Evolutionary conservation across 2,329 filamentous ascomycete species (phyloP), one percentile per base, ranked within the genome.

Genomic region (Calonectria hawksworthii): DNA sequence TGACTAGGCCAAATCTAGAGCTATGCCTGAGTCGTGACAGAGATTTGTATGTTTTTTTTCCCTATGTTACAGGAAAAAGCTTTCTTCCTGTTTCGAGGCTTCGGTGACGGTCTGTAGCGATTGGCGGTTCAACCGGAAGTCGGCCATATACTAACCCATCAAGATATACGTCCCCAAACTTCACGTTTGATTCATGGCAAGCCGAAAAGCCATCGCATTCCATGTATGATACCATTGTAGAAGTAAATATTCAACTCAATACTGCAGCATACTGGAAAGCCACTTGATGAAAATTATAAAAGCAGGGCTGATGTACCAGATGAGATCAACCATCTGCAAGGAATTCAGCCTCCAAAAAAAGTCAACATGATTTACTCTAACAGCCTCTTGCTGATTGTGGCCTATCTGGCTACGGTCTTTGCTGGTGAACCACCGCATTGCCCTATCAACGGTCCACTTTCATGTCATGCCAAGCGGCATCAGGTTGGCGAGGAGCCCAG

Each of bases 261-360:
- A 14, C 18, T 23, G 10, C 16, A 36, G 2, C 13, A 16, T 26
- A 1, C 0, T 5, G 3, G 10, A 36, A 32, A 16, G 4, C 6
- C 11, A 14, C n/a, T 38, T 4, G 10, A 5, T 16, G 4, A 4
- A 23, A 34, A 4, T 34, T 63, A 41, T 63, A 28, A 63, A 63
- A 28, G 56, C n/a, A 23, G 23, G 13, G 4, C 5, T 3, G 3
- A 11, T 8, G n/a, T 26, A 6, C 56, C 7, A 3, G 2, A 16
- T 21, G 14, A 23, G 4, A 3, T 2, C 5, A 18, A 1, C 2
- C 11, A 6, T 21, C 3, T 10, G 16, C 34, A n/a, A 4, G 3
- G 21, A 14, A 21, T 11, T 41, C 13, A 2, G 16, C 21, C 14
- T 63, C 34, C 11, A 63, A 41, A 47, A 18, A 14, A 63, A 41